Base-by-base conservation (phyloP, 164 flowering plant genomes). In the Euptelea pleiosperma region DNA sequence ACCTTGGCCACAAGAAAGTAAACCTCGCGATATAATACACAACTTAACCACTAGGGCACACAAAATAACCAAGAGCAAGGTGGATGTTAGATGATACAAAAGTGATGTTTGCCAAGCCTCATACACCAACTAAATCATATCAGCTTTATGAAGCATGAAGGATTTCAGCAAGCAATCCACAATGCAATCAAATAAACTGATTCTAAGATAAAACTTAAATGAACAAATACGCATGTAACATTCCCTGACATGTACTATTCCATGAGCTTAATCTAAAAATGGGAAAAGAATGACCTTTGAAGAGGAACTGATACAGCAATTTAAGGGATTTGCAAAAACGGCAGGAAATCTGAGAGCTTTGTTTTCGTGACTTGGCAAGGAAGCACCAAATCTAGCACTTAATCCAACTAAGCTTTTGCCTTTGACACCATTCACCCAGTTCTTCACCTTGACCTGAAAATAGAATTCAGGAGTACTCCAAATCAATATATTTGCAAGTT, bases 391-490 rank as follows among this genome's bases (percentile, higher is more conserved):
- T 43, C 73, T 65, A 47, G 96, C 98, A 73, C 70, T 76, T 57
- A 82, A 34, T 14, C 93, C 98, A 37, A 50, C 71, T 5, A 80
- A 18, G 54, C 59, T 64, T 49, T 80, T 71, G 22, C 62, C 73
- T 72, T 83, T 73, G 18, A 3, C 51, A 34, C 84, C 89, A 67
- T 84, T 50, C 35, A 77, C 79, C 98, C 98, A 91, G 22, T 47
- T 84, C 70, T 74, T 73, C 56, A 91, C 84, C 78, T 79, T 84
- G 60, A 84, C 96, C 98, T 91, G 79, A 29, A 66, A 53, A 50
- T 26, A 12, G 24, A 45, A 46, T 66, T 18, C 25, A 52, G 26
- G 12, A 48, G 29, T 16, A 43, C n/a, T 3, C 24, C 18, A 22
- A 21, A 57, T 24, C 41, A 55, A 45, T 40, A 22, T 15, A 52